phyloP scores from a whole-genome alignment of 2,329 filamentous ascomycete genomes.

The Rhinocladiella similis region DNA sequence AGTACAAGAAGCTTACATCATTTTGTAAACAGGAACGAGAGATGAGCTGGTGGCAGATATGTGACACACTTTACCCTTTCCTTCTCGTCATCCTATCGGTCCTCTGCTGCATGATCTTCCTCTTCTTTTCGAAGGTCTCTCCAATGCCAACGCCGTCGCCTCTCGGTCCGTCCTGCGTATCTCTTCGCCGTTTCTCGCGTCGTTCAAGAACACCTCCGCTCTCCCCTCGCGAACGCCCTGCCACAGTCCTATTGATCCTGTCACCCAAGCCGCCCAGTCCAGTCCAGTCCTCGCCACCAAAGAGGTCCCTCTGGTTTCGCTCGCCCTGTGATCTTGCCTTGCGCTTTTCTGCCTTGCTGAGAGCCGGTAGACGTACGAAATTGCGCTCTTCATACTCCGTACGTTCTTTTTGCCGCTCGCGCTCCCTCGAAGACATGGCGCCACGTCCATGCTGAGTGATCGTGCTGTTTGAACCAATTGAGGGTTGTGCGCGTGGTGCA shows the following conservation, averaged over 20 bases:
- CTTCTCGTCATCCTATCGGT: conserved; percentile 32
- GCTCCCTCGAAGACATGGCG: conserved; percentile 74
- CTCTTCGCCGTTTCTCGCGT: conserved; percentile 73
- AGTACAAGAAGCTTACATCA: no score
- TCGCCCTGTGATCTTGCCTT: conserved; percentile 48
- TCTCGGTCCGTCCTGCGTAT: conserved; percentile 69
- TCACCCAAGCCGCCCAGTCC: conserved; percentile 82
- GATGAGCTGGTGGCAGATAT: not conserved
- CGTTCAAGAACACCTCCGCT: conserved; percentile 67
- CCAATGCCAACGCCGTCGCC: conserved; percentile 67
- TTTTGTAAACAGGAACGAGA: no score
- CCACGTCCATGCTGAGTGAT: conserved; percentile 77
- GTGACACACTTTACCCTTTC: conserved; percentile 17
- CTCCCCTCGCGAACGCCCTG: conserved; percentile 54
- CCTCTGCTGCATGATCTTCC: conserved; percentile 45
- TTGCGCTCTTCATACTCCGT: conserved; percentile 89
- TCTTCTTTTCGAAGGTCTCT: conserved; percentile 70
- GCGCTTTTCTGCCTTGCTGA: conserved; percentile 82
- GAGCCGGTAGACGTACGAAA: conserved; percentile 80
- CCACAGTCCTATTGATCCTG: conserved; percentile 79
- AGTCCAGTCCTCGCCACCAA: conserved; percentile 92
- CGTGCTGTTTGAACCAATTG: conserved; percentile 74
- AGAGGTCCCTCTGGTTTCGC: conserved; percentile 55
- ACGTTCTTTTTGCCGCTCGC: conserved; percentile 74
- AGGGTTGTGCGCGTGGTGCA: conserved; percentile 80